These are phyloP conservation scores for Pleoardoris graminearum DNA, from an alignment of 2,329 filamentous ascomycete species.

Conservation along the genomic window DNA sequence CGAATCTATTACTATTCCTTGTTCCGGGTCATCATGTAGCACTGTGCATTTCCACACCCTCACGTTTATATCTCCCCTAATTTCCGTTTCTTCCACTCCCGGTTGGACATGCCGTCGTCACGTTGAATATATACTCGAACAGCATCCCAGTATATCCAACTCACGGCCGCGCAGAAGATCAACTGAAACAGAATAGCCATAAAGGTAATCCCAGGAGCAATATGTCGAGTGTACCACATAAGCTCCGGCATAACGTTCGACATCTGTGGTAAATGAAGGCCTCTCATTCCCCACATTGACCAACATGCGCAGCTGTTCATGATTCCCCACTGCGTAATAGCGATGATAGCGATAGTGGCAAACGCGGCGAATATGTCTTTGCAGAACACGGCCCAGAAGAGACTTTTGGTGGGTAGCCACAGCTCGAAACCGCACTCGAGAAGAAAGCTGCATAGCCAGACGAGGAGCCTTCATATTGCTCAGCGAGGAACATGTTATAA, in stretches of 20 bases:
- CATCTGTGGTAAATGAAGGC: slow-evolving; percentile 21
- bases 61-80: neutral
- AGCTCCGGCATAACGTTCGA: slow-evolving; percentile 16
- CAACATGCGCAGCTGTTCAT: slow-evolving; percentile 26
- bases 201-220: slow-evolving; percentile 19
- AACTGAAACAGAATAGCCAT: slow-evolving; percentile 23
- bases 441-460: slow-evolving; percentile 20
- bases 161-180: slow-evolving; percentile 16
- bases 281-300: slow-evolving; percentile 18
- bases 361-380: slow-evolving; percentile 21
- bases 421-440: slow-evolving; percentile 17
- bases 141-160: slow-evolving; percentile 23
- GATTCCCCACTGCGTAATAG: slow-evolving; percentile 23
- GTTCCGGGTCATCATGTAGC: neutral
- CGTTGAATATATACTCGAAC: slow-evolving; percentile 23
- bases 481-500: neutral
- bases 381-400: slow-evolving; percentile 22
- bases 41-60: neutral
- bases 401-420: slow-evolving; percentile 4
- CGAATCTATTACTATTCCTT: neutral
- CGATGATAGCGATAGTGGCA: slow-evolving; percentile 15
- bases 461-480: slow-evolving; percentile 11
- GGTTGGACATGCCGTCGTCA: slow-evolving; percentile 21
- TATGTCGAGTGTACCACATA: slow-evolving; percentile 20
- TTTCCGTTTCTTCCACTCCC: slow-evolving; percentile 4